Evolutionary conservation across 78 protist species (phyloP).

Genomic region (Pirum gemmata): DNA sequence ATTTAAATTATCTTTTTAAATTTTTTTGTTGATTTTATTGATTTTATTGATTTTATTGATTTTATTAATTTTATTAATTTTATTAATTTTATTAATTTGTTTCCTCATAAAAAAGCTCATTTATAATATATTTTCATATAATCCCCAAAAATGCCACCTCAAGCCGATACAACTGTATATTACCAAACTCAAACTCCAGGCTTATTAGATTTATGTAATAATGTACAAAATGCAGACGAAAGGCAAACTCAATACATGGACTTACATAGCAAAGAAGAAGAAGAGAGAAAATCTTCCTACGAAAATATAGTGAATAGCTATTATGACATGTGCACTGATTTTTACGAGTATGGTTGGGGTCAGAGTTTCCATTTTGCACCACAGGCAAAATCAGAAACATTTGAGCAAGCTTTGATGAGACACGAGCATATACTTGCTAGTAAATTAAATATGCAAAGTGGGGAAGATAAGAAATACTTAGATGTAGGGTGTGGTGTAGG

Average conservation of each 20-base stretch:
- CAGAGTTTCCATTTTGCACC: conserved; percentile 82
- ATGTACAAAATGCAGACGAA: background rate
- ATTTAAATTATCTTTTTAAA: no score
- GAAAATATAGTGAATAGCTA: conserved; percentile 66
- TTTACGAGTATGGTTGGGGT: conserved; percentile 90
- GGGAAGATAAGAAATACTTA: conserved; percentile 58
- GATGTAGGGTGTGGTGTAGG: conserved; percentile 94
- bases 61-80: no score
- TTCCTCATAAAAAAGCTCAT: no score
- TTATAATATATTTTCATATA: no score
- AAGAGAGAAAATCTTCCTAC: background rate
- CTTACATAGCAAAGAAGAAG: background rate
- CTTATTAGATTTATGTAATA: background rate
- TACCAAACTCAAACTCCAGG: background rate
- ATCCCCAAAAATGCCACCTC: background rate
- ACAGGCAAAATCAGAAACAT: conserved; percentile 60
- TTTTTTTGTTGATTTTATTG: no score
- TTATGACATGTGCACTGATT: conserved; percentile 83
- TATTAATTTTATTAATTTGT: no score
- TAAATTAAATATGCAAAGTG: conserved; percentile 54
- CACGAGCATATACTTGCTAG: conserved; percentile 78
- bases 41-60: no score
- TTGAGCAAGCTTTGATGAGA: conserved; percentile 61
- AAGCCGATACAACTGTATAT: no score
- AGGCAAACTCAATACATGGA: conserved; percentile 29